Evolutionary conservation across 371 early-diverging fungal species (phyloP), one percentile per base, ranked within the genome.

Genomic region (Mortierella sp.): DNA sequence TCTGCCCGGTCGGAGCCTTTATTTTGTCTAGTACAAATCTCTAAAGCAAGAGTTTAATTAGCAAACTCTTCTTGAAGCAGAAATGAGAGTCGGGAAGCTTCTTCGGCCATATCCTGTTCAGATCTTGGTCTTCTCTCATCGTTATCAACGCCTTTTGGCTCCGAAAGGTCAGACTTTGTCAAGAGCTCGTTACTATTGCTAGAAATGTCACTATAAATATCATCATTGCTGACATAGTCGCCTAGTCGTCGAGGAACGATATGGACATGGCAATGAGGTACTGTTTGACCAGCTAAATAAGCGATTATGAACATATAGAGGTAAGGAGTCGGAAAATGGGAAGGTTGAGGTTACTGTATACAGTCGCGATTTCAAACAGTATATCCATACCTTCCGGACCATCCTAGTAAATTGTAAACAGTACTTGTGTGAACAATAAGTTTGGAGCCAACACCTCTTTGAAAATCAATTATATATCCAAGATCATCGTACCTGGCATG

Each of bases 191-290:
- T 76, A 26, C 85, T 85, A 55, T 83, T 84, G 10, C 68, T 72
- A 31, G 95, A 87, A 43, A 97, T 87, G 29, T 91, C 96, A 26
- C 86, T 83, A 72, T 97, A 97, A 47, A 97, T 91, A 65, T 96
- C 96, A 76, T 98, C 97, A 71, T 97, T 98, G 68, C 94, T 87
- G 8, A 84, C 85, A 86, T 88, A 97, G 75, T 99, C 98, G 22
- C 93, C 93, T 23, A 75, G 71, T 34, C 83, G 87, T 37, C 98
- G 90, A 34, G 99, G 98, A 61, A 99, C 93, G 45, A 99, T 75
- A 84, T 99, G 99, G 65, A 98, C 86, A 78, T 99, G 99, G 34
- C 95, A 95, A 85, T 99, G 99, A 7, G 93, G 89, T 0, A 92
- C 98, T 13, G 97, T 91, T 82, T 99, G 99, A 3, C 99, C 98